Conservation (phyloP, 495 filamentous ascomycete genomes). For the Umbilicaria muhlenbergii region DNA sequence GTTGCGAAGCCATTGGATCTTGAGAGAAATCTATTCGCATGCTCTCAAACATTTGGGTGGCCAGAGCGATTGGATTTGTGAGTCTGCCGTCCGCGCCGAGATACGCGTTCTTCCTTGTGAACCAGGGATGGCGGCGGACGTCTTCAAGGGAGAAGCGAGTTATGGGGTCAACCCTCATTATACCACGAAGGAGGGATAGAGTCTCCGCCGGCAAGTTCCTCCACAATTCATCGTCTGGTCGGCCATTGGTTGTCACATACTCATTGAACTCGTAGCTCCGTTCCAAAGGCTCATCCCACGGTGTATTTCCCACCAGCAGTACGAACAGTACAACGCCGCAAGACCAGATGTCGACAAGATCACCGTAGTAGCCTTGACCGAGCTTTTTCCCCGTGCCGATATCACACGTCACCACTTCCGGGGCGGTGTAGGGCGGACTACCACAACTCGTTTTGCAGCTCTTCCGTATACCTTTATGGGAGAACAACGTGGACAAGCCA, state of each 20-base stretch:
- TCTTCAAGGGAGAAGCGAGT: slow-evolving; percentile 76
- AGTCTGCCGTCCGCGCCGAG: slow-evolving; percentile 58
- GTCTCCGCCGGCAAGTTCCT: slow-evolving; percentile 58
- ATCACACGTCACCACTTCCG: slow-evolving; percentile 59
- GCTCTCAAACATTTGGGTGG: slow-evolving; percentile 82
- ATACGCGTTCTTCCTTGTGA: slow-evolving; percentile 65
- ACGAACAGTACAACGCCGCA: slow-evolving; percentile 95
- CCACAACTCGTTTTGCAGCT: slow-evolving; percentile 79
- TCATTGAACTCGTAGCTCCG: slow-evolving; percentile 71
- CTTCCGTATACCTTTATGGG: slow-evolving; percentile 68
- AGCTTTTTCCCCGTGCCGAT: slow-evolving; percentile 29
- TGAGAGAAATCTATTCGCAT: slow-evolving; percentile 84
- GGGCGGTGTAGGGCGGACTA: slow-evolving; percentile 92
- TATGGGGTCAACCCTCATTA: slow-evolving; percentile 69
- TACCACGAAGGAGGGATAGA: slow-evolving; percentile 77
- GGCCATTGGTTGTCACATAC: slow-evolving; percentile 63
- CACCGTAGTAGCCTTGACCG: slow-evolving; percentile 56
- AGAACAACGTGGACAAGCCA: slow-evolving; percentile 84
- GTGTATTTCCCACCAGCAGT: slow-evolving; percentile 86
- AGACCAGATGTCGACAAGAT: slow-evolving; percentile 90
- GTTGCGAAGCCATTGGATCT: slow-evolving; percentile 35
- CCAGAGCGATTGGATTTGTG: slow-evolving; percentile 65
- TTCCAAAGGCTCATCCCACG: slow-evolving; percentile 85
- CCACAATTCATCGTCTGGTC: slow-evolving; percentile 78
- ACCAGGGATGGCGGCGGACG: slow-evolving; percentile 90